Conservation (phyloP, 352 stramenopile genomes). For the Pythium myriotylum region DNA sequence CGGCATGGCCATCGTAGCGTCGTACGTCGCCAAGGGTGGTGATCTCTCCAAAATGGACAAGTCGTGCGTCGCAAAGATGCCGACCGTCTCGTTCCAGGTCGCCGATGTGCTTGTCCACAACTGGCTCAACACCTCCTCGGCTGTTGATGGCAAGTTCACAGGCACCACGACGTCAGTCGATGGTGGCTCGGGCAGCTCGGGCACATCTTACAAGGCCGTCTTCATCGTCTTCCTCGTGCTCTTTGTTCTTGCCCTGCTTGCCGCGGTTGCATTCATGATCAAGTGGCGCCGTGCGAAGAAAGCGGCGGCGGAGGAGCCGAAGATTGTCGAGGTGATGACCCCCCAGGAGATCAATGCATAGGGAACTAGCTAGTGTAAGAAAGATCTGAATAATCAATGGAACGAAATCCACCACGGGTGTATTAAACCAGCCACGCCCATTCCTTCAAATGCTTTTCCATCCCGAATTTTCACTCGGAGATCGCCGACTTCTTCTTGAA, state of each 20-base stretch:
- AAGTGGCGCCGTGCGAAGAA: slow-evolving; percentile 33
- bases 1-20: slow-evolving; percentile 39
- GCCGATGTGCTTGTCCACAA: slow-evolving; percentile 50
- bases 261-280: slow-evolving; percentile 34
- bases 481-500: no score
- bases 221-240: slow-evolving; percentile 54
- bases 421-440: no score
- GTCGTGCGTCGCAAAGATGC: slow-evolving; percentile 41
- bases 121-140: slow-evolving; percentile 38
- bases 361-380: no score
- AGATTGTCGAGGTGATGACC: no score
- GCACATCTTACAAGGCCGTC: slow-evolving; percentile 36
- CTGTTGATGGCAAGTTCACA: slow-evolving; percentile 42
- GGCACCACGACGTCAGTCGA: slow-evolving; percentile 23
- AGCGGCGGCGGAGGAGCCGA: no score
- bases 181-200: slow-evolving; percentile 5
- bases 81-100: slow-evolving; percentile 22
- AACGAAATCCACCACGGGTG: no score
- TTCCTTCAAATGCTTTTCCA: no score
- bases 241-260: slow-evolving; percentile 31
- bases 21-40: slow-evolving; percentile 33
- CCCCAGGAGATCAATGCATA: no score
- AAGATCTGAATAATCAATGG: no score
- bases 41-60: slow-evolving; percentile 35
- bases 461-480: no score